Conservation (phyloP, 495 filamentous ascomycete genomes). For the Parathielavia hyrcaniae region DNA sequence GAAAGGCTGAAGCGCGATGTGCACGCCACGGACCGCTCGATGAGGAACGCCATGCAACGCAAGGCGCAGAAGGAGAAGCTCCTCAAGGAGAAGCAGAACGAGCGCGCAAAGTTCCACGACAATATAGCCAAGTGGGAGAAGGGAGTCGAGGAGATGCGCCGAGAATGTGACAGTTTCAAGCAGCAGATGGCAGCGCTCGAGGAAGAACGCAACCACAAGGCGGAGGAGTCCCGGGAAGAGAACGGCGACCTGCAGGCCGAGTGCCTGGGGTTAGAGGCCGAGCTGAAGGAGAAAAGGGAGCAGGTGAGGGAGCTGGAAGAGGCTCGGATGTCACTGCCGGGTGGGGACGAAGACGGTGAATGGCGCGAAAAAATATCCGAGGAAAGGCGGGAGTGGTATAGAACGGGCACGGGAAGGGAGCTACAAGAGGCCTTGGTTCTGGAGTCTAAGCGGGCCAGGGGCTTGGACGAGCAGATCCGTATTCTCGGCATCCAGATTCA, state of each 20-base stretch:
- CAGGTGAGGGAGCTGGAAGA: slow-evolving; percentile 49
- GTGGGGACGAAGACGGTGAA: slow-evolving; percentile 49
- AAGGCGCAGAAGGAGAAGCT: slow-evolving; percentile 74
- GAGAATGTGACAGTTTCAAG: slow-evolving; percentile 38
- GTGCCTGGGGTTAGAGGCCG: slow-evolving; percentile 40
- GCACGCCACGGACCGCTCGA: slow-evolving; percentile 69
- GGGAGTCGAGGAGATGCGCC: slow-evolving; percentile 45
- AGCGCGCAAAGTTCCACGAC: slow-evolving; percentile 51
- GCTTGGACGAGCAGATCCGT: slow-evolving; percentile 38
- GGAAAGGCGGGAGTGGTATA: slow-evolving; percentile 42
- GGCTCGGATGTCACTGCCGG: slow-evolving; percentile 46
- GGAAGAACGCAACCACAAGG: slow-evolving; percentile 38
- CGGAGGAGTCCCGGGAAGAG: slow-evolving; percentile 24
- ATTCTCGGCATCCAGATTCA: slow-evolving; percentile 32
- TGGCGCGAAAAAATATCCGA: slow-evolving; percentile 45
- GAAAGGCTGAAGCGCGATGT: slow-evolving; percentile 75
- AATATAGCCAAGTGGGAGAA: slow-evolving; percentile 53
- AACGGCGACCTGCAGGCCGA: slow-evolving; percentile 30
- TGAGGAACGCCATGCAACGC: slow-evolving; percentile 74
- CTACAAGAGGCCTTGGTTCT: slow-evolving; percentile 37
- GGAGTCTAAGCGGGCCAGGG: slow-evolving; percentile 33
- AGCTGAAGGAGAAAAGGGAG: slow-evolving; percentile 46
- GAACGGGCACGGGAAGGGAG: slow-evolving; percentile 30
- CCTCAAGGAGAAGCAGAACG: slow-evolving; percentile 66
- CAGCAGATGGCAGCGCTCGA: slow-evolving; percentile 41